Base-by-base conservation (phyloP, 176 grass and related monocot species). In the Dendrocalamus sinicus region DNA sequence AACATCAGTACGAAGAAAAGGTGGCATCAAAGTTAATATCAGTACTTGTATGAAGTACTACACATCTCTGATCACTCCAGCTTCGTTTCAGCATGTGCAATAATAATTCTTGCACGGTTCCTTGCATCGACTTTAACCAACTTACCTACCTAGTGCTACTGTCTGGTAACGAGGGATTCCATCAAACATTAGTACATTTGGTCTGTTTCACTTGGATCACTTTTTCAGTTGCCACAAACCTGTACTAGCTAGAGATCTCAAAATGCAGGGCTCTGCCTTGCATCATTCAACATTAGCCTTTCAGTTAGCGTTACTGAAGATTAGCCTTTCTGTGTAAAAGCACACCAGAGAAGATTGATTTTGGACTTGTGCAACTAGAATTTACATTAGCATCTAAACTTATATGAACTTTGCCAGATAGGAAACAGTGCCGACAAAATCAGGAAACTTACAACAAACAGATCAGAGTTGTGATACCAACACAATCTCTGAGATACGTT, bases 51-150 rank as follows among this genome's bases (percentile, higher is more conserved):
- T 52, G 73, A 39, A 20, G 57, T 44, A 84, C 67, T 63, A 73
- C 24, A 5, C 67, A 37, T n/a, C 62, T 16, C 50, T 5, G 30
- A 62, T 51, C 44, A 32, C 11, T 83, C 41, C 12, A 71, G 28
- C 73, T 39, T 35, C 46, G 28, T 65, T 39, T 35, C 46, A 32
- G 57, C 87, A 82, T 58, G 80, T 82, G 80, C 87, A 73, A 64
- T 30, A 64, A 73, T 84, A 61, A 53, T 87, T 67, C 37, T 75
- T 43, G 53, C 1, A 62, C 22, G 12, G 60, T 54, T 41, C 22
- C 35, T 41, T 66, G 19, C 65, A 15, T 54, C 28, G 44, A 65
- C 59, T 63, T 58, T 63, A 84, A 73, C 77, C 13, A 87, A 75
- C 70, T 28, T 19, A 53, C 9, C 64, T 40, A 23, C 75, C 72